Base-by-base conservation (phyloP, 805 yeast species). In the Hanseniaspora singularis region DNA sequence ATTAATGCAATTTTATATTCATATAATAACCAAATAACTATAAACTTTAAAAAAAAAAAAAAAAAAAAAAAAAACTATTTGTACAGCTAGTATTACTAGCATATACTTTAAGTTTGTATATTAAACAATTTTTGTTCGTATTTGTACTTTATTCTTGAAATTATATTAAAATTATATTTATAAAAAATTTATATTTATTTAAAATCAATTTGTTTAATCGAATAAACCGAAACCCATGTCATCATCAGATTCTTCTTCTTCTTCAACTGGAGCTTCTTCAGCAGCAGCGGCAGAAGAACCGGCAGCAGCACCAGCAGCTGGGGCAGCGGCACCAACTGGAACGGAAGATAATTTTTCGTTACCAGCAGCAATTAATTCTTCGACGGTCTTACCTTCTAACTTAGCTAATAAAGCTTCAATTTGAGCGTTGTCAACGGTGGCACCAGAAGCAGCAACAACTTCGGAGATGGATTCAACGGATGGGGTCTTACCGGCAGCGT, bases 291-390 rank as follows among this genome's bases (percentile, higher is more conserved):
- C 79, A 67, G 70, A 83, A 63, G 74, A 80, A 61, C 80, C 79
- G 61, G 82, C 79, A 64, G 75, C 76, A 64, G 73, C 76, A 64
- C 77, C 72, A 60, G 81, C 69, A 59, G 92, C 71, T 64, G 86
- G 77, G 69, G 92, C 95, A 69, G 96, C 92, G 73, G 95, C 96
- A 70, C 96, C 96, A 64, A 96, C 63, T 71, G 97, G 96, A 58
- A 89, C 94, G 59, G 97, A 79, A 60, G 97, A 94, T 68, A 92
- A 84, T 78, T 92, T 92, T 73, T 81, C 72, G 72, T 82, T 72
- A 77, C 98, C 98, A 74, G 79, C 92, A 62, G 94, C 82, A 62
- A 92, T 79, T 72, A 92, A 79, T 66, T 85, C 95, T 59, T 72
- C 77, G 62, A 85, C 76, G 65, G 83, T 65, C 81, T 92, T 92